phyloP scores from a whole-genome alignment of 805 yeast genomes.

The Saccharomyces jurei region DNA sequence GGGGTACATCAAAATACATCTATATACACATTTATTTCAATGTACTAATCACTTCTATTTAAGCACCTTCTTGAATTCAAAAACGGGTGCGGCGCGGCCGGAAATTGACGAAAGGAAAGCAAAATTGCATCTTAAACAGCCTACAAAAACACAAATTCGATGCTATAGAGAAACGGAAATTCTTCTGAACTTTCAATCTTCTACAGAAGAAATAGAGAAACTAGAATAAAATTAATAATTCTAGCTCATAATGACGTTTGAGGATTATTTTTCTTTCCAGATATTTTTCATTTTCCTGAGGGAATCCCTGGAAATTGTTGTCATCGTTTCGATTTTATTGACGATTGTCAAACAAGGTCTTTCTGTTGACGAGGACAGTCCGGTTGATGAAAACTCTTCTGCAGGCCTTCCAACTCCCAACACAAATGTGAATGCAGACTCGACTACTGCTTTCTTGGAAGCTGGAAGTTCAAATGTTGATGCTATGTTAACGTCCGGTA shows the following conservation, averaged over 20 bases:
- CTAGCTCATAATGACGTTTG: slow-evolving; percentile 24
- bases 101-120: not conserved
- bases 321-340: slow-evolving; percentile 64
- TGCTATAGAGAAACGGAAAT: not conserved
- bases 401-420: not conserved
- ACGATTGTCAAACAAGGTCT: slow-evolving; percentile 61
- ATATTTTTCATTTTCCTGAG: slow-evolving; percentile 65
- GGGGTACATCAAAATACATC: not conserved
- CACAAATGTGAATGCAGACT: not conserved
- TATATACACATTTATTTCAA: not conserved
- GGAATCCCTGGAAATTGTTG: slow-evolving; percentile 70
- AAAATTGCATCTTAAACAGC: not conserved
- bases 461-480: not conserved
- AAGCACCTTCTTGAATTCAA: not conserved
- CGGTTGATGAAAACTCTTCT: not conserved
- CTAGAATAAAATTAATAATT: not conserved
- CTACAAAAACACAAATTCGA: not conserved
- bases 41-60: not conserved
- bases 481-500: not conserved
- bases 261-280: slow-evolving; percentile 58
- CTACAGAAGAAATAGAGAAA: not conserved
- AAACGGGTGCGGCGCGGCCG: not conserved
- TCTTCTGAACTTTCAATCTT: not conserved
- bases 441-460: not conserved
- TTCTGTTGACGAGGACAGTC: slow-evolving; percentile 27